Evolutionary conservation across 768 basidiomycete species (phyloP).

Genomic region (Lactarius hatsudake): DNA sequence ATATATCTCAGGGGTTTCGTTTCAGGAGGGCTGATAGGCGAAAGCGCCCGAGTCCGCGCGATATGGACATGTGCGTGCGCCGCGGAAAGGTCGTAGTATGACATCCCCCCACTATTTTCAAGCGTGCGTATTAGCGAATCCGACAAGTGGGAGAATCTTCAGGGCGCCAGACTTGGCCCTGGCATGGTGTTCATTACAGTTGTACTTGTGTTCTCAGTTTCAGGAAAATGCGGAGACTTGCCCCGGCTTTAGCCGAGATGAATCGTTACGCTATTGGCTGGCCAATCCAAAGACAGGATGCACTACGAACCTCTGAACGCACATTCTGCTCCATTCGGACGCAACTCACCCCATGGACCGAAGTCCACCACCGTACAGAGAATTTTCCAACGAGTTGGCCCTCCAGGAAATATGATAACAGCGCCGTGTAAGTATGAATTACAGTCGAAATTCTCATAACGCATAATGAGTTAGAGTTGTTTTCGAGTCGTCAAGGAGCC

Average conservation of each 20-base stretch:
- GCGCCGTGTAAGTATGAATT: not conserved
- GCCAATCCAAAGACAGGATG: not conserved
- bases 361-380: not conserved
- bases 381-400: not conserved
- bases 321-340: not conserved
- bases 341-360: not conserved
- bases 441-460: too few species aligned
- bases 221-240: not conserved
- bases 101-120: not conserved
- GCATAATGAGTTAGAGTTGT: too few species aligned
- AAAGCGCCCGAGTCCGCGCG: not conserved
- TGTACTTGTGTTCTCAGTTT: not conserved
- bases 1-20: not conserved
- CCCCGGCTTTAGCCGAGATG: not conserved
- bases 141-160: not conserved
- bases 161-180: not conserved
- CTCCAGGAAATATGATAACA: not conserved
- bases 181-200: not conserved
- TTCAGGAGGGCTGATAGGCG: not conserved
- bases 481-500: too few species aligned
- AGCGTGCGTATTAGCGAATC: not conserved
- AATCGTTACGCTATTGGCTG: not conserved
- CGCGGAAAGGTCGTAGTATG: constrained; percentile 10
- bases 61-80: not conserved
- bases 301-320: not conserved